phyloP scores from a whole-genome alignment of 2,329 filamentous ascomycete species.

The Ceratocystis albifundus region DNA sequence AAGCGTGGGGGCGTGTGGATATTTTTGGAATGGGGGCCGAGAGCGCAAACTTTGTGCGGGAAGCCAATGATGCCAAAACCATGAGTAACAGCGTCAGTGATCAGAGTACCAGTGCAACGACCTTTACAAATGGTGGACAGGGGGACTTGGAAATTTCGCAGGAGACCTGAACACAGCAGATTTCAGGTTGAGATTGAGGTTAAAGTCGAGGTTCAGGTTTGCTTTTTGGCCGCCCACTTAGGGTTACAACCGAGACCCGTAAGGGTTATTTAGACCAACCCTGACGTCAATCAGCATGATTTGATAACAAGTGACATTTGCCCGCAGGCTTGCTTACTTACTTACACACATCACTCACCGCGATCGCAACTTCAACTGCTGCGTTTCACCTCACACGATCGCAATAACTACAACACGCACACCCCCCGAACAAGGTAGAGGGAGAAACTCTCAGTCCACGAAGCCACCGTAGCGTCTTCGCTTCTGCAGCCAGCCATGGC shows the following conservation, averaged over 20 bases:
- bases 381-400: neutral
- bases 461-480: neutral
- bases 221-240: neutral
- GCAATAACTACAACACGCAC: neutral
- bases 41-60: slow-evolving; percentile 23
- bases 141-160: neutral
- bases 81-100: neutral
- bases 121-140: neutral
- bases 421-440: neutral
- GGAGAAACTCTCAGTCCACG: neutral
- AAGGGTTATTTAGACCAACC: neutral
- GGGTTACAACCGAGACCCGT: neutral
- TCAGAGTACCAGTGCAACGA: neutral
- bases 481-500: neutral
- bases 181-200: neutral
- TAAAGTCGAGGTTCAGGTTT: too few species aligned
- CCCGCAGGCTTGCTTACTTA: too few species aligned
- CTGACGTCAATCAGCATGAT: neutral
- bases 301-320: neutral
- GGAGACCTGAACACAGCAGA: slow-evolving; percentile 4
- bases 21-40: slow-evolving; percentile 16
- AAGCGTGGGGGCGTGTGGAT: slow-evolving; percentile 18
- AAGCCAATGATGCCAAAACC: slow-evolving; percentile 9
- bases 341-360: too few species aligned
- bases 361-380: too few species aligned